Base-by-base conservation (phyloP, 345 rosid genomes). In the Syzygium aqueum region DNA sequence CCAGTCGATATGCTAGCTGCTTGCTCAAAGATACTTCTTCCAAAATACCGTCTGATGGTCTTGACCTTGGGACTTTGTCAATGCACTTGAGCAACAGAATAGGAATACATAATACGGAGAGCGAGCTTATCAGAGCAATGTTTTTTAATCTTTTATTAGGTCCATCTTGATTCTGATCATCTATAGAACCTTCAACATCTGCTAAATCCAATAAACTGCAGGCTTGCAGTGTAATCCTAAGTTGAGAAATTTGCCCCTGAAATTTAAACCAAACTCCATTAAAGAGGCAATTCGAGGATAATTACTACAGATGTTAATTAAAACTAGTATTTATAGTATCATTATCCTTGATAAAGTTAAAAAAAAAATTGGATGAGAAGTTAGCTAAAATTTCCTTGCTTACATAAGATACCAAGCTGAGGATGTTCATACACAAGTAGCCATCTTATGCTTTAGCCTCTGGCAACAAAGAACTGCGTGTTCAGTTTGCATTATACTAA, bases 21-120 rank as follows among this genome's bases (percentile, higher is more conserved):
- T 94, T 95, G 85, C 89, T 93, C 87, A 95, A 77, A 85, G 91
- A 90, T 84, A 92, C 94, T 80, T 89, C 91, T 88, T 95, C 95
- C n/a, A 93, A 89, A 83, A 86, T 84, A 87, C 85, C 88, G 83
- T 92, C 93, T 11, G 89, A 84, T 50, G 92, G 89, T 90, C 93
- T 95, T 30, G 91, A 93, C 89, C 88, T 92, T 6, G 96, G 92
- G 83, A 93, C 89, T 57, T 87, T 87, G 78, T 93, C 93, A 83
- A 93, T 87, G 91, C 89, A 93, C 93, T 93, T 94, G 77, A 91
- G 85, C 84, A 89, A 53, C 87, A 93, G 51, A 87, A 92, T 67
- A 17, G 97, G 97, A 25, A 92, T 30, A 17, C 93, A 90, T 87
- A 94, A 54, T 37, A 95, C 85, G 27, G 88, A 57, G 37, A 94